A percentile compares a stretch with the other conserved stretches of the same genome.
Conservation (phyloP, 441 rosid species). For the Gossypium aridum region DNA sequence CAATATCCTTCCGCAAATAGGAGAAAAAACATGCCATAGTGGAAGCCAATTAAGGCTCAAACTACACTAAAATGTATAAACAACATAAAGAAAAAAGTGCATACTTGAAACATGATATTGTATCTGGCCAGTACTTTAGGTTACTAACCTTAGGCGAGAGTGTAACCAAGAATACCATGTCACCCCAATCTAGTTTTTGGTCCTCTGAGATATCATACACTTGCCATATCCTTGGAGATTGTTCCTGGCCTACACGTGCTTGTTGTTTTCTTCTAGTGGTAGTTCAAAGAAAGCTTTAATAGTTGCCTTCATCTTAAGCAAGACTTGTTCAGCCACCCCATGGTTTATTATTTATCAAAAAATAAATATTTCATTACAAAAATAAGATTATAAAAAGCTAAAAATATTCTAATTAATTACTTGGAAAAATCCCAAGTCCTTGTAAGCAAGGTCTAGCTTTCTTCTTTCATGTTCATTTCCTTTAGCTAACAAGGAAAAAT, state of each 20-base stretch:
- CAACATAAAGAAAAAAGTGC: not conserved
- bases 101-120: not conserved
- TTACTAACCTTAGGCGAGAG: constrained; percentile 1
- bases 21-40: too few relatives aligned
- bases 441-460: constrained; percentile 17
- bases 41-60: not conserved
- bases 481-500: constrained; percentile 7
- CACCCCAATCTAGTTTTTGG: constrained; percentile 21
- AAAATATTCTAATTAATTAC: not conserved
- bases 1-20: not conserved
- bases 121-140: not conserved
- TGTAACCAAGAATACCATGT: not conserved
- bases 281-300: constrained; percentile 17
- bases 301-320: constrained; percentile 14
- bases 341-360: constrained; percentile 19
- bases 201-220: constrained; percentile 18
- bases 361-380: not conserved
- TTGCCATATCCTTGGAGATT: constrained; percentile 20
- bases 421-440: constrained; percentile 27
- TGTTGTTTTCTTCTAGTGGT: constrained; percentile 20
- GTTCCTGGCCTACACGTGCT: constrained; percentile 4
- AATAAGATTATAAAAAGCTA: not conserved
- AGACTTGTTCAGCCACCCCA: constrained; percentile 12
- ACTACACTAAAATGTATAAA: not conserved
- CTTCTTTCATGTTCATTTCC: constrained; percentile 12